A percentile compares a stretch with the other conserved stretches of the same genome.
phyloP scores from a whole-genome alignment of 805 yeast genomes.

The Wickerhamiella vanderwaltii region DNA sequence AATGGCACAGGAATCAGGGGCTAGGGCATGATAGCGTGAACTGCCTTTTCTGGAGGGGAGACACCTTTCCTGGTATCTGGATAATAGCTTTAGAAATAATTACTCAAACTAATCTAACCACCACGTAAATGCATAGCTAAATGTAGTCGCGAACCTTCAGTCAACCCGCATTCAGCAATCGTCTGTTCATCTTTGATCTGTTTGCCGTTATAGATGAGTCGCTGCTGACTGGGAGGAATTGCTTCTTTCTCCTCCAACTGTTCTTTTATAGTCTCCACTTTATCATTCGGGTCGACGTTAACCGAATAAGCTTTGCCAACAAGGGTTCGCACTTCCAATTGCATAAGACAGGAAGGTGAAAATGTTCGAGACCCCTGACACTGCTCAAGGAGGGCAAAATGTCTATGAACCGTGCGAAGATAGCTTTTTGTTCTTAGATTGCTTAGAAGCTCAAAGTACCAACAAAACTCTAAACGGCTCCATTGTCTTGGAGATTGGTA shows the following conservation, averaged over 20 bases:
- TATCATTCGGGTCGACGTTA: conserved; percentile 27
- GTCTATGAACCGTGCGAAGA: conserved; percentile 96
- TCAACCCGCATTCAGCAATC: conserved; percentile 58
- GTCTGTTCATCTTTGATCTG: conserved; percentile 79
- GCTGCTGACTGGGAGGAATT: conserved; percentile 91
- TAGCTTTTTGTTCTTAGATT: conserved; percentile 70
- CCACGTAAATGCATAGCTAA: conserved; percentile 89
- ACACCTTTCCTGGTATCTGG: too few species aligned
- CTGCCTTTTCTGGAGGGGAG: too few species aligned
- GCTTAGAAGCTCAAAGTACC: conserved; percentile 40
- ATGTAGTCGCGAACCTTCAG: conserved; percentile 78
- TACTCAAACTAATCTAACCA: too few species aligned
- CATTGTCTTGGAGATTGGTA: conserved; percentile 65
- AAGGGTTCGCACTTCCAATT: conserved; percentile 17
- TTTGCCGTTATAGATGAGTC: conserved; percentile 79
- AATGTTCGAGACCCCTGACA: conserved; percentile 70
- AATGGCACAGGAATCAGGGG: too few species aligned
- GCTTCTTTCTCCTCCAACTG: conserved; percentile 93
- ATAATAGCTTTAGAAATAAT: too few species aligned
- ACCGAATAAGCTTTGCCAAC: conserved; percentile 23
- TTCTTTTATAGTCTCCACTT: conserved; percentile 66
- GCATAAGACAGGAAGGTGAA: neutral
- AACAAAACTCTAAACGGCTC: conserved; percentile 32
- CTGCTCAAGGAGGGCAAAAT: conserved; percentile 47
- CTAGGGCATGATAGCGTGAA: too few species aligned